Evolutionary conservation across 2,329 filamentous ascomycete species (phyloP).

Genomic region (Xylariomycetidae sp.): DNA sequence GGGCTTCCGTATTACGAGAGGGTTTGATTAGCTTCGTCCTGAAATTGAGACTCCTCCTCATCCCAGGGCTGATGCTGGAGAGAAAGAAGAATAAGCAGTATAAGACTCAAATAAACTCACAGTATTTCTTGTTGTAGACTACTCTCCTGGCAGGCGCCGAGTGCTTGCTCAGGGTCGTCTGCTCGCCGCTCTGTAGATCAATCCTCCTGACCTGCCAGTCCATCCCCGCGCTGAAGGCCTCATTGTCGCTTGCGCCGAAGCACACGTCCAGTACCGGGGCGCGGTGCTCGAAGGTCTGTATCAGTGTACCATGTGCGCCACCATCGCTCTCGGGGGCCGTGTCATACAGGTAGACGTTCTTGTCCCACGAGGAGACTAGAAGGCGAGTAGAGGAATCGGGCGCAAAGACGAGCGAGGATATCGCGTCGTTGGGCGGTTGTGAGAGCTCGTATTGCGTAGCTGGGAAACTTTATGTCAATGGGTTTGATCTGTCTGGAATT

Average conservation of each 20-base stretch:
- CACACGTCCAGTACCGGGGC: conserved; percentile 88
- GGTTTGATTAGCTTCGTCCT: conserved; percentile 4
- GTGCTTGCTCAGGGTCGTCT: conserved; percentile 75
- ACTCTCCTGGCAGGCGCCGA: conserved; percentile 75
- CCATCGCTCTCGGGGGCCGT: conserved; percentile 41
- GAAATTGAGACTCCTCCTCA: no score
- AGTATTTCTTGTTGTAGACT: conserved; percentile 72
- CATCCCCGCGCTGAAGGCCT: conserved; percentile 80
- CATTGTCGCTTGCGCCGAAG: conserved; percentile 77
- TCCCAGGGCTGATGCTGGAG: no score
- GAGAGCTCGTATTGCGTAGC: conserved; percentile 77
- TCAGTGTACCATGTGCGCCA: conserved; percentile 52
- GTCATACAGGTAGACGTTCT: conserved; percentile 86
- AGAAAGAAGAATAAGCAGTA: no score
- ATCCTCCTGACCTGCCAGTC: conserved; percentile 80
- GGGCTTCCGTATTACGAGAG: conserved; percentile 34
- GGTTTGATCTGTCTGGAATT: no score
- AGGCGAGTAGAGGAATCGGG: conserved; percentile 69
- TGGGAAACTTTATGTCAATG: conserved; percentile 23
- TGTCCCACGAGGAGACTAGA: conserved; percentile 94
- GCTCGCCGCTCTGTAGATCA: conserved; percentile 66
- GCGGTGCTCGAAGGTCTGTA: conserved; percentile 72
- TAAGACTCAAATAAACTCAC: conserved; percentile 32
- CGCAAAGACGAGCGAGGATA: conserved; percentile 83
- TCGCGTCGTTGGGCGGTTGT: conserved; percentile 77